These are phyloP conservation scores for Blepharisma undulans DNA, from an alignment of 169 alveolate genomes.

Conservation along the genomic window DNA sequence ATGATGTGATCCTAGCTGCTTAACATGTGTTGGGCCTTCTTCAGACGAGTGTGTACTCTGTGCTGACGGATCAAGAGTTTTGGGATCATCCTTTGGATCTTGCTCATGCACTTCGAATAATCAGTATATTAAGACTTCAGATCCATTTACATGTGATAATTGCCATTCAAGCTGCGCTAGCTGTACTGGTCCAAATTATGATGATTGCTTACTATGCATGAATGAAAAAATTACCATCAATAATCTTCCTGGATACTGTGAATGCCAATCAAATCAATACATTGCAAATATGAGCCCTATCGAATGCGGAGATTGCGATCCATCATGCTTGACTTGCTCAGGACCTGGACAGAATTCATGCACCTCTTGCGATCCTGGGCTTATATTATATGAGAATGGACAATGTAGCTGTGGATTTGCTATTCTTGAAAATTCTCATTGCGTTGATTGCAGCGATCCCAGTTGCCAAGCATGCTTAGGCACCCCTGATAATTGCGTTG, in stretches of 20 bases:
- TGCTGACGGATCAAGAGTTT: neutral
- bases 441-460: neutral
- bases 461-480: neutral
- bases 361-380: neutral
- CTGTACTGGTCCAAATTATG: neutral
- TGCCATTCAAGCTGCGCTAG: neutral
- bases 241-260: neutral
- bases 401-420: slow-evolving; percentile 1
- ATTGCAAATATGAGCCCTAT: neutral
- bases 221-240: neutral
- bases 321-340: neutral
- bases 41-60: neutral
- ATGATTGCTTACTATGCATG: too few species aligned
- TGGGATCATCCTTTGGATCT: neutral
- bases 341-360: neutral
- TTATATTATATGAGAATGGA: neutral
- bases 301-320: neutral
- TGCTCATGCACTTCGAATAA: neutral
- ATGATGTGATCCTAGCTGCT: neutral
- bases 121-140: neutral
- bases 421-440: neutral
- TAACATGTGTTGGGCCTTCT: neutral
- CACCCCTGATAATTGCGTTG: neutral
- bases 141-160: neutral
- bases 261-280: neutral